These are phyloP conservation scores for Colletotrichum abscissum DNA, from an alignment of 2,329 filamentous ascomycete genomes.

Conservation along the genomic window DNA sequence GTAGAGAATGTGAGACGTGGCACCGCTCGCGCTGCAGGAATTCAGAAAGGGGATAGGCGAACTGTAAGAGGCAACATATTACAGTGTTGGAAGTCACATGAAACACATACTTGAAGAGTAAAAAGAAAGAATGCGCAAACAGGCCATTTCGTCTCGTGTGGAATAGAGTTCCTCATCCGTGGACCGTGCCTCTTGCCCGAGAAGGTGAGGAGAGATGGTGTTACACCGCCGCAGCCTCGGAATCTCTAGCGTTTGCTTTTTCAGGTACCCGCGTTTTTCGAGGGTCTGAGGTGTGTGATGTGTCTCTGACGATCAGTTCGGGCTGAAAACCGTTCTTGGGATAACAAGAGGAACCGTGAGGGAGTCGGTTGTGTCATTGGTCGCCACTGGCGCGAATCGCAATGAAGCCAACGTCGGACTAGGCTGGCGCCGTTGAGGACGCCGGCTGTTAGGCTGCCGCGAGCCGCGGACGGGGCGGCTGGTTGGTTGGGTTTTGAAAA, in stretches of 20 bases:
- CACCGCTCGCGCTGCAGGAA: constrained; percentile 10
- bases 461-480: constrained; percentile 15
- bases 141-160: not conserved
- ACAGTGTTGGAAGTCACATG: not conserved
- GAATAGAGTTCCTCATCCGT: not conserved
- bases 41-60: not conserved
- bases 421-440: constrained; percentile 21
- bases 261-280: constrained; percentile 29
- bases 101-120: not conserved
- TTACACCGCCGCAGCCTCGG: not conserved
- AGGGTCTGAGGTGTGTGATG: constrained; percentile 15
- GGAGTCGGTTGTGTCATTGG: constrained; percentile 30
- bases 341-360: not conserved
- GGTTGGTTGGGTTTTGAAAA: not conserved
- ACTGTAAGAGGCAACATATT: no score
- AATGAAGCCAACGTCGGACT: constrained; percentile 32
- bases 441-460: constrained; percentile 27
- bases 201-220: not conserved
- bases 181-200: constrained; percentile 6
- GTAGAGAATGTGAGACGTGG: constrained; percentile 32
- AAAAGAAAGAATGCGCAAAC: not conserved
- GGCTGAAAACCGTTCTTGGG: constrained; percentile 25
- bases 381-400: constrained; percentile 31
- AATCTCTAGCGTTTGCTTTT: constrained; percentile 20
- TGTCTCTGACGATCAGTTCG: constrained; percentile 29